A percentile compares a stretch with the other conserved stretches of the same genome.
Conservation (phyloP, 2,329 filamentous ascomycete species). For the Alternaria ethzedia region DNA sequence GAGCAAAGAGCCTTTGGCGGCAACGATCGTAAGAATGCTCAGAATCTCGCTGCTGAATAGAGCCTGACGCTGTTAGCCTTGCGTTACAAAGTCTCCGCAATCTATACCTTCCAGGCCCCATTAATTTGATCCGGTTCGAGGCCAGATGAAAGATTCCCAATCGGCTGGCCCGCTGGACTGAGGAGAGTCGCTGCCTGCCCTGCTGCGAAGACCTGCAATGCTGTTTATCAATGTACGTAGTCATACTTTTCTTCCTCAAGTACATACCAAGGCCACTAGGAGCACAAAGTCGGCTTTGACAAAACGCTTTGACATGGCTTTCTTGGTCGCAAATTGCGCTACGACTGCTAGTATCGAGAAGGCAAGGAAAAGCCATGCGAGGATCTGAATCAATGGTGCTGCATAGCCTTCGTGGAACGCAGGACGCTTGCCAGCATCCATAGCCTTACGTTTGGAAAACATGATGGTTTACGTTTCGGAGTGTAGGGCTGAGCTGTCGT, state of each 20-base stretch:
- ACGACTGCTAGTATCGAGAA: slow-evolving; percentile 4
- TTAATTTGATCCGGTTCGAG: background rate
- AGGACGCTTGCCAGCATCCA: background rate
- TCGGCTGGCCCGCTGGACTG: slow-evolving; percentile 9
- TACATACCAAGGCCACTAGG: background rate
- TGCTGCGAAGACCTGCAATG: background rate
- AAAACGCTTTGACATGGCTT: slow-evolving; percentile 1
- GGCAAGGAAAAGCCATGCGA: slow-evolving; percentile 10
- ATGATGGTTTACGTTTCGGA: background rate
- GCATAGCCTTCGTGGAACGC: slow-evolving; percentile 2
- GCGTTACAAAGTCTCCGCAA: too few species aligned
- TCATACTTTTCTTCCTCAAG: background rate
- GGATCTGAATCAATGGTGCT: slow-evolving; percentile 9
- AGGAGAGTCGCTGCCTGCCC: slow-evolving; percentile 1
- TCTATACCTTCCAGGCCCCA: background rate
- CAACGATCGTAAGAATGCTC: background rate
- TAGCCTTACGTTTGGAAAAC: background rate
- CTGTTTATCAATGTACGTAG: background rate
- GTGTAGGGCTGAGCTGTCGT: too few species aligned
- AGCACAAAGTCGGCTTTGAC: background rate
- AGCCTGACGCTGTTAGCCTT: background rate
- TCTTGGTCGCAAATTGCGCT: slow-evolving; percentile 13
- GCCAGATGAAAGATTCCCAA: background rate
- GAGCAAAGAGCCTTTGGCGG: background rate
- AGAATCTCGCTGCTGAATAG: slow-evolving; percentile 2